These are phyloP conservation scores for Backusella mclennaniae DNA, from an alignment of 192 early-diverging fungal genomes.

Conservation along the genomic window DNA sequence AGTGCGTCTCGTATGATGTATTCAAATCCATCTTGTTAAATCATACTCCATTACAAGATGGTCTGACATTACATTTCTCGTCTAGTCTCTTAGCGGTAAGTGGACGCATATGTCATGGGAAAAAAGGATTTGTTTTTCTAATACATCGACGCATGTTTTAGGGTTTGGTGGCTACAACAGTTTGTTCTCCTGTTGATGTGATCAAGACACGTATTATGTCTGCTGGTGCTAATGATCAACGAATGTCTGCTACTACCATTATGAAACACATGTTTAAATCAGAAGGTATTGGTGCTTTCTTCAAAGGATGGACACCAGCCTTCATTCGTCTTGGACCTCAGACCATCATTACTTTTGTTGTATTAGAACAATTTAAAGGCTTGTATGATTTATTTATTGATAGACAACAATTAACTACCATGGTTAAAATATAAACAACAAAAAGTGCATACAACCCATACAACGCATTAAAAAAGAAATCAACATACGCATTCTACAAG, in stretches of 20 bases:
- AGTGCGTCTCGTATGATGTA: slow-evolving; percentile 72
- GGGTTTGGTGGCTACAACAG: slow-evolving; percentile 71
- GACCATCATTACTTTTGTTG: slow-evolving; percentile 78
- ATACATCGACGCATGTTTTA: slow-evolving; percentile 3
- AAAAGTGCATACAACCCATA: neutral
- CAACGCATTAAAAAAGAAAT: neutral
- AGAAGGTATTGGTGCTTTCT: slow-evolving; percentile 69
- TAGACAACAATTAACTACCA: slow-evolving; percentile 1
- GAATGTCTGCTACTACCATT: slow-evolving; percentile 40
- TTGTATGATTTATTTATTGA: slow-evolving; percentile 2
- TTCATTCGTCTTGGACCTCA: slow-evolving; percentile 81
- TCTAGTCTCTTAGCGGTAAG: slow-evolving; percentile 69
- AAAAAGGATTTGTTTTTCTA: neutral
- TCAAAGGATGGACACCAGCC: slow-evolving; percentile 82
- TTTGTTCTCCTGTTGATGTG: slow-evolving; percentile 77
- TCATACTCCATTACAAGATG: slow-evolving; percentile 59
- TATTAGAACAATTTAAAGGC: slow-evolving; percentile 69
- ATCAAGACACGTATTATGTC: slow-evolving; percentile 86
- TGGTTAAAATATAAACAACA: neutral
- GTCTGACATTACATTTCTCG: slow-evolving; percentile 62
- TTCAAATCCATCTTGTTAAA: slow-evolving; percentile 67
- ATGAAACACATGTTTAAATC: slow-evolving; percentile 36
- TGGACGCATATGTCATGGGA: neutral
- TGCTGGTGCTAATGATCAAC: slow-evolving; percentile 28
- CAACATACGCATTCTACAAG: neutral